These are phyloP conservation scores for Plasmodium vinckei DNA, from an alignment of 169 alveolate species.

Conservation along the genomic window DNA sequence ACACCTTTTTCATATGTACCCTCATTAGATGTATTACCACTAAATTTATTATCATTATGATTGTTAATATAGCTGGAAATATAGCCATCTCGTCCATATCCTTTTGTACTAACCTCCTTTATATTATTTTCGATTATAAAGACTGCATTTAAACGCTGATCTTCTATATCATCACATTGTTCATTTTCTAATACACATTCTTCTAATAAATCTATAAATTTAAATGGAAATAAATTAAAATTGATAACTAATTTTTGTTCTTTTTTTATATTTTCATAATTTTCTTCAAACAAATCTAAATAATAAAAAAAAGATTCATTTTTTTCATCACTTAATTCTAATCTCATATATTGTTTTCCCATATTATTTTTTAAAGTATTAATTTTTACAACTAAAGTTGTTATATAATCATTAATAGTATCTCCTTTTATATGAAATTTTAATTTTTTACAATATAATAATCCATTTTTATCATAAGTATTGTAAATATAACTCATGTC, in stretches of 20 bases:
- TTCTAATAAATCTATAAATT: slow-evolving; percentile 61
- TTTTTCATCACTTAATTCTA: slow-evolving; percentile 56
- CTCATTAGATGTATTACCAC: not conserved
- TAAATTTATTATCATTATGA: not conserved
- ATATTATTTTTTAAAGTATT: slow-evolving; percentile 25
- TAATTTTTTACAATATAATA: slow-evolving; percentile 44
- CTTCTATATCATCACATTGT: slow-evolving; percentile 44
- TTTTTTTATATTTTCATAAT: slow-evolving; percentile 64
- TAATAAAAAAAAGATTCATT: slow-evolving; percentile 67
- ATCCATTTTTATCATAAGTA: slow-evolving; percentile 59
- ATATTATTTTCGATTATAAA: slow-evolving; percentile 14
- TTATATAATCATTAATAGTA: slow-evolving; percentile 19
- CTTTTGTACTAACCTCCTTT: too few species aligned
- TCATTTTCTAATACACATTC: slow-evolving; percentile 65
- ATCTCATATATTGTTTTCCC: slow-evolving; percentile 60
- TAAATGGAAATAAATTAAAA: slow-evolving; percentile 72
- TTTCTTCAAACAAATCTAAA: slow-evolving; percentile 63
- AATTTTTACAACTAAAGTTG: slow-evolving; percentile 25
- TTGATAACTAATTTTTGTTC: slow-evolving; percentile 67
- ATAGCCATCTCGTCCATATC: slow-evolving; percentile 10
- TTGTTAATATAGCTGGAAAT: not conserved
- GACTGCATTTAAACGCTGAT: slow-evolving; percentile 62
- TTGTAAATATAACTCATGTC: slow-evolving; percentile 71
- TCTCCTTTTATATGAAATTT: slow-evolving; percentile 39
- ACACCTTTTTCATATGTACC: slow-evolving; percentile 7